A percentile compares a stretch with the other conserved stretches of the same genome.
Evolutionary conservation across 108 stramenopile genomes (phyloP).

Genomic region (Skeletonema costatum): DNA sequence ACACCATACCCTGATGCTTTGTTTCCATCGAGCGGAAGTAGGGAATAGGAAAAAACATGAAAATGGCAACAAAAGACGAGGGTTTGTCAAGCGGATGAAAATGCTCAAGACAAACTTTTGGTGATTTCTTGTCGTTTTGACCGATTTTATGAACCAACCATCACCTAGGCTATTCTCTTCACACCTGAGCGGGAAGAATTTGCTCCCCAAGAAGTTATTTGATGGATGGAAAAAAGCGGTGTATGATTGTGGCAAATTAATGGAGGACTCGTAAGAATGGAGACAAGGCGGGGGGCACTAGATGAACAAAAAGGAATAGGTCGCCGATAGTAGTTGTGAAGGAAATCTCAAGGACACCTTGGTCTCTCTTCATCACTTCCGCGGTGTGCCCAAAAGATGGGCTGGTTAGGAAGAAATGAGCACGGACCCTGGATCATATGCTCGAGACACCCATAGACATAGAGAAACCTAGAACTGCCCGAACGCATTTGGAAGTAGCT

Average conservation of each 20-base stretch:
- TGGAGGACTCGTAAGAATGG: background rate
- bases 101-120: background rate
- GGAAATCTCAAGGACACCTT: constrained; percentile 34
- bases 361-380: constrained; percentile 35
- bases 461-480: constrained; percentile 32
- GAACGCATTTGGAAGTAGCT: constrained; percentile 34
- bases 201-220: constrained; percentile 14
- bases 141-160: background rate
- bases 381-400: constrained; percentile 28
- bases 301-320: constrained; percentile 23
- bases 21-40: background rate
- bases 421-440: constrained; percentile 37
- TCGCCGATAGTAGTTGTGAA: constrained; percentile 21
- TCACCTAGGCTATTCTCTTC: background rate
- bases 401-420: constrained; percentile 38
- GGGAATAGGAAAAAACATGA: background rate
- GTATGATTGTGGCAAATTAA: background rate
- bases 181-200: constrained; percentile 1
- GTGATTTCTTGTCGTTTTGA: background rate
- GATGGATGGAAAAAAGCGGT: background rate
- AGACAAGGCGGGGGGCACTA: background rate
- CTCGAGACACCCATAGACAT: constrained; percentile 22
- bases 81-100: background rate
- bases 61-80: background rate
- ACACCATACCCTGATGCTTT: constrained; percentile 1